These are phyloP conservation scores for Trematosphaeria pertusa DNA, from an alignment of 2,329 filamentous ascomycete genomes.

Conservation along the genomic window DNA sequence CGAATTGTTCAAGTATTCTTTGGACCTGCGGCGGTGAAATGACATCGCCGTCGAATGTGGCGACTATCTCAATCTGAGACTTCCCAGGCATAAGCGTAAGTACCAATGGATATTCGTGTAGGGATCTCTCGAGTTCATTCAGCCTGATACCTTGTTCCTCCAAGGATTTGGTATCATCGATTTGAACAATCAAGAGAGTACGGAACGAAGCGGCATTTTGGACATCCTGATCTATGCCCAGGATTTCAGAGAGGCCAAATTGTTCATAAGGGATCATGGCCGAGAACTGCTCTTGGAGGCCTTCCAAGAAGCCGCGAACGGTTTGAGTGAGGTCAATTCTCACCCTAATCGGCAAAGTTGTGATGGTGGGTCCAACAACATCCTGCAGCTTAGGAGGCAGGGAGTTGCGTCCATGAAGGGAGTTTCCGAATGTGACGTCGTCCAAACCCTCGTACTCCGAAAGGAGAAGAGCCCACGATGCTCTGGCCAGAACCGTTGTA, in stretches of 20 bases:
- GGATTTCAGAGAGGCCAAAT: slow-evolving; percentile 40
- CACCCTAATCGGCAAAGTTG: slow-evolving; percentile 44
- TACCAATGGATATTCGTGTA: no score
- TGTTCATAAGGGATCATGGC: slow-evolving; percentile 41
- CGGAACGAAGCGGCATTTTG: slow-evolving; percentile 59
- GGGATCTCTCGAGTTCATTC: no score
- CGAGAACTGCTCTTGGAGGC: slow-evolving; percentile 20
- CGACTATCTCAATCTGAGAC: no score
- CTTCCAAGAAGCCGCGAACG: slow-evolving; percentile 16
- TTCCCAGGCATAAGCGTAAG: no score
- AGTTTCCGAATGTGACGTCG: slow-evolving; percentile 51
- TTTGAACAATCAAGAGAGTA: slow-evolving; percentile 16
- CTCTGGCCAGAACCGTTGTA: no score
- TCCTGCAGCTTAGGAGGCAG: no score
- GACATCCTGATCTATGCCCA: slow-evolving; percentile 48
- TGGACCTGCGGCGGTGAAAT: neutral
- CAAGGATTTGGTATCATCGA: slow-evolving; percentile 1
- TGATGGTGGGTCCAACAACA: slow-evolving; percentile 52
- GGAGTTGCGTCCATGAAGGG: no score
- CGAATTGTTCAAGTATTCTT: neutral
- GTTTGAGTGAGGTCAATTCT: slow-evolving; percentile 12
- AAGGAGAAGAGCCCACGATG: slow-evolving; percentile 39
- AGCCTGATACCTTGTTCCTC: no score
- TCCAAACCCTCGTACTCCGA: slow-evolving; percentile 29
- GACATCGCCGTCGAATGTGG: neutral